A percentile compares a stretch with the other conserved stretches of the same genome.
phyloP scores from a whole-genome alignment of 257 asterid species.

The Jaltomata sinuosa region DNA sequence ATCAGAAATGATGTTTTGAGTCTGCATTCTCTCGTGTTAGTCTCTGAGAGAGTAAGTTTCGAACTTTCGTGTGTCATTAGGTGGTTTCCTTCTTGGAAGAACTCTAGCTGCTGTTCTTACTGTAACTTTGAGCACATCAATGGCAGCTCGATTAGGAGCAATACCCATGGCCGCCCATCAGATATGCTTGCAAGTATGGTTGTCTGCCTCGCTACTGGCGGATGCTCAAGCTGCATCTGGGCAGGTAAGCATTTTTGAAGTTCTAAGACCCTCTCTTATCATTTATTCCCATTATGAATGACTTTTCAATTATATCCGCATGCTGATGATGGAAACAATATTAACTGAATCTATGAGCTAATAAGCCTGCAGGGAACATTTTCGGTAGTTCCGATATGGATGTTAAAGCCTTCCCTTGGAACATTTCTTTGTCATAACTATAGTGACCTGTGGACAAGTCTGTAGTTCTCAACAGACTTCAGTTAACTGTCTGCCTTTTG shows the following conservation, averaged over 20 bases:
- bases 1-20: neutral
- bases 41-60: neutral
- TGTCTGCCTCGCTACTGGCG: conserved; percentile 35
- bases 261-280: neutral
- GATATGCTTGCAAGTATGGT: conserved; percentile 44
- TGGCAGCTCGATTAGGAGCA: conserved; percentile 44
- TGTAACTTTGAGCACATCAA: conserved; percentile 36
- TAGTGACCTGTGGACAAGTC: neutral
- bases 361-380: neutral
- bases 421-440: neutral
- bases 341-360: neutral
- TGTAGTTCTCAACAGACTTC: neutral
- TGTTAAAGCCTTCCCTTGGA: neutral
- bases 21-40: neutral
- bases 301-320: neutral
- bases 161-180: conserved; percentile 46
- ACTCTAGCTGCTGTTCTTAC: conserved; percentile 36
- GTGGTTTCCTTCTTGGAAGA: conserved; percentile 45
- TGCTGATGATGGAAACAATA: neutral
- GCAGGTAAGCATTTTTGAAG: conserved; percentile 16
- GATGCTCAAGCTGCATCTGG: conserved; percentile 37
- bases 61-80: conserved; percentile 3
- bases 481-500: neutral
- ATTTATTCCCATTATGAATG: neutral
- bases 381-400: neutral